Base-by-base conservation (phyloP, 148 eudicot species). In the Salicornia ramosissima region DNA sequence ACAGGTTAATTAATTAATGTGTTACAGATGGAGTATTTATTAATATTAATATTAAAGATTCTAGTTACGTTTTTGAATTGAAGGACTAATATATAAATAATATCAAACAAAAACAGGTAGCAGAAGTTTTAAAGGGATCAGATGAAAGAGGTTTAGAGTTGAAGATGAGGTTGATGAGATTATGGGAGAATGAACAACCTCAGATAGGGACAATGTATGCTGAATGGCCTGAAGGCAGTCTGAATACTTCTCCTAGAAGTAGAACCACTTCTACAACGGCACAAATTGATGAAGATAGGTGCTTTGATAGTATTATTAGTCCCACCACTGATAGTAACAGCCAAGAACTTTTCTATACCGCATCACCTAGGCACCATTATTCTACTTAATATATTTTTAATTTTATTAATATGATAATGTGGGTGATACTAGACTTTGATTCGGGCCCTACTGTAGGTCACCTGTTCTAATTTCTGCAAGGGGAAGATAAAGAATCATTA, bases 31-130 rank as follows among this genome's bases (percentile, higher is more conserved):
- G n/a, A n/a, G n/a, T n/a, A n/a, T n/a, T n/a, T n/a, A n/a, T n/a
- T n/a, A n/a, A n/a, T n/a, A n/a, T n/a, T n/a, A n/a, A n/a, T n/a
- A n/a, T n/a, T n/a, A n/a, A n/a, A n/a, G n/a, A n/a, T n/a, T n/a
- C n/a, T n/a, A n/a, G n/a, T n/a, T n/a, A n/a, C n/a, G n/a, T n/a
- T n/a, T n/a, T n/a, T n/a, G n/a, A n/a, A n/a, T n/a, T n/a, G n/a
- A n/a, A n/a, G n/a, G n/a, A n/a, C n/a, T n/a, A n/a, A n/a, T n/a
- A n/a, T n/a, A n/a, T n/a, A n/a, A n/a, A n/a, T n/a, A n/a, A n/a
- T n/a, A n/a, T n/a, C n/a, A n/a, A n/a, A 36, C 40, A 36, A 36
- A 36, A 36, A 36, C 59, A 55, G 59, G 62, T 57, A 12, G 62
- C 36, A 2, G 19, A 29, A 57, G 5, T 28, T 14, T n/a, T 57